phyloP scores from a whole-genome alignment of 352 stramenopile species.

The Phytophthora citricola region DNA sequence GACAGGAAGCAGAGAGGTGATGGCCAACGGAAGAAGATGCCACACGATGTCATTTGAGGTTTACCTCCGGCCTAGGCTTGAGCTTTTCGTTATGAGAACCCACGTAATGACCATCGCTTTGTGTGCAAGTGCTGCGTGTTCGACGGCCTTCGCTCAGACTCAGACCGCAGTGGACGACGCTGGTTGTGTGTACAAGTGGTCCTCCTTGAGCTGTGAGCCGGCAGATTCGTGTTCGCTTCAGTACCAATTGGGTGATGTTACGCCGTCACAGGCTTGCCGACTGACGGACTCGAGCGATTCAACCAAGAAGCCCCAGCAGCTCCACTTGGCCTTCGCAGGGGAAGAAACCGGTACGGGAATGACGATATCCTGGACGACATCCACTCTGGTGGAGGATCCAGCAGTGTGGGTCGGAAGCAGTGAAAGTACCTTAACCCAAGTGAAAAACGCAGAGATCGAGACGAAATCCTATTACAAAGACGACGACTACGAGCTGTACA shows the following conservation, averaged over 20 bases:
- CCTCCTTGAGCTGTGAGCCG: too few species aligned
- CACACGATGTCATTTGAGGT: neutral
- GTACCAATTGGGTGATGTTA: too few species aligned
- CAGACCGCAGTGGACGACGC: too few species aligned
- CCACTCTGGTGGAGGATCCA: neutral
- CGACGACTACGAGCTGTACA: constrained; percentile 43
- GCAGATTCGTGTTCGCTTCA: too few species aligned
- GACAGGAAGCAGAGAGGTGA: too few species aligned
- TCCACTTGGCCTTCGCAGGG: neutral
- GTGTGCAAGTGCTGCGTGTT: neutral
- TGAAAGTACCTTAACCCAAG: neutral
- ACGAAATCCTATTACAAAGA: constrained; percentile 37
- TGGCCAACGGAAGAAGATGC: neutral
- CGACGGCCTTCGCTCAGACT: too few species aligned
- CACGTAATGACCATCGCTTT: neutral
- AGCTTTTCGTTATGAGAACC: neutral
- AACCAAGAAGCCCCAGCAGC: neutral
- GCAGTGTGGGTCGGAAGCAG: neutral
- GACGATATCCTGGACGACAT: neutral
- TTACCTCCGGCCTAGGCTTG: neutral
- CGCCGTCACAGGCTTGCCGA: too few species aligned
- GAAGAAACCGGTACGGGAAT: neutral
- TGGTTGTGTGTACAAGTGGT: too few species aligned
- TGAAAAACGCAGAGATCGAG: neutral
- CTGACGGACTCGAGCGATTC: neutral